A percentile compares a stretch with the other conserved stretches of the same genome.
Evolutionary conservation across 1,139 yeast genomes (phyloP).

Genomic region (Geotrichum macrosporum): DNA sequence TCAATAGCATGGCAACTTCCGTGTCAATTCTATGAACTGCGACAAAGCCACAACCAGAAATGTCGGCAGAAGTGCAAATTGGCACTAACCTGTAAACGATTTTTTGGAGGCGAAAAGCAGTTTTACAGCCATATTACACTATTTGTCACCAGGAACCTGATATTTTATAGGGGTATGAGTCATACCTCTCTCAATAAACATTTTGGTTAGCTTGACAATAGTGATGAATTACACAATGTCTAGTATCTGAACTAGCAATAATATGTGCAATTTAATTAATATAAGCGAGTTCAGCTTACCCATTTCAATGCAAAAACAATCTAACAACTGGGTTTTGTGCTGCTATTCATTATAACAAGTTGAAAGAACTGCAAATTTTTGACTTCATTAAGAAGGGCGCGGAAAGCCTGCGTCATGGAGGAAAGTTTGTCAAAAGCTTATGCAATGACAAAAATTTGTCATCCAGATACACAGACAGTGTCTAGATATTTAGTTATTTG

Average conservation of each 20-base stretch:
- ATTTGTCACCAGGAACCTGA: constrained; percentile 98
- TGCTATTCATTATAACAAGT: constrained; percentile 94
- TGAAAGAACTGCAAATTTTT: constrained; percentile 97
- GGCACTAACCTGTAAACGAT: constrained; percentile 92
- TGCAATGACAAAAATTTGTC: constrained; percentile 98
- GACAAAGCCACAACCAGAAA: constrained; percentile 78
- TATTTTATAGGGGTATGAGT: constrained; percentile 99
- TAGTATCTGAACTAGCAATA: constrained; percentile 96
- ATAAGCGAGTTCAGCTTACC: constrained; percentile 55
- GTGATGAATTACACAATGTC: constrained; percentile 99
- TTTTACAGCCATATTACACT: constrained; percentile 98
- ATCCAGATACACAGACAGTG: constrained; percentile 89
- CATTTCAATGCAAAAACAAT: constrained; percentile 53
- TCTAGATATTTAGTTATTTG: constrained; percentile 96
- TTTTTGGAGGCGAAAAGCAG: constrained; percentile 94
- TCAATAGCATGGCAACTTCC: constrained; percentile 92
- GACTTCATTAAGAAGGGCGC: constrained; percentile 97
- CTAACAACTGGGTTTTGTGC: constrained; percentile 70
- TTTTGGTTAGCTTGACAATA: constrained; percentile 87
- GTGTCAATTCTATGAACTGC: constrained; percentile 95
- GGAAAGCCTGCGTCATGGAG: constrained; percentile 97
- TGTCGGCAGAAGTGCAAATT: constrained; percentile 93
- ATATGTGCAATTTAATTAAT: constrained; percentile 90
- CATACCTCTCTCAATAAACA: constrained; percentile 97
- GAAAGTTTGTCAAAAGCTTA: constrained; percentile 96